Percentiles rank a stretch among this genome's conserved stretches.
These are phyloP conservation scores for Elaeis oleifera DNA, from an alignment of 202 grass and related monocot species.

Conservation along the genomic window DNA sequence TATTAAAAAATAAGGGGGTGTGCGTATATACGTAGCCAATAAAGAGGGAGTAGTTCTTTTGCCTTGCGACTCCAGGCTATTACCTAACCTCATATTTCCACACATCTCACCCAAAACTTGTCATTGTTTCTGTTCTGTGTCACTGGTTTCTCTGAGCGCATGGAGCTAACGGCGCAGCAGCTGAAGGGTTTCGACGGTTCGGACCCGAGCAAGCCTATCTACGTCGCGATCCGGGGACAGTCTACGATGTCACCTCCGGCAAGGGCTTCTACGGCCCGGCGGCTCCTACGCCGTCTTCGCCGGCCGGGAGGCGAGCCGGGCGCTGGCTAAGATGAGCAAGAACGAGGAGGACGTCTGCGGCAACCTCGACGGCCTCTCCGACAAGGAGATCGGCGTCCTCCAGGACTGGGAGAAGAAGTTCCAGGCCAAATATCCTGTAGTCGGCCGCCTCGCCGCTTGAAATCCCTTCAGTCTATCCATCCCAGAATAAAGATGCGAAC, in stretches of 20 bases:
- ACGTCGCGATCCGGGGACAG: conserved; percentile 68
- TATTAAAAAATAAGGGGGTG: no score
- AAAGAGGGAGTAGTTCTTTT: no score
- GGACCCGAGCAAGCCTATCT: conserved; percentile 78
- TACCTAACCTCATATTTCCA: no score
- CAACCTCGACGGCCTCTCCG: conserved; percentile 60
- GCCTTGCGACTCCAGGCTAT: no score
- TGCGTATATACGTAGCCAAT: no score
- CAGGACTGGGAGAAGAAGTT: conserved; percentile 94
- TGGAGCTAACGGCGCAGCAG: conserved; percentile 79
- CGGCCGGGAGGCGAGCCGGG: conserved; percentile 76
- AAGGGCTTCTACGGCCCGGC: conserved; percentile 82
- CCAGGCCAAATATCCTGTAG: conserved; percentile 84
- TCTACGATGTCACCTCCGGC: conserved; percentile 82
- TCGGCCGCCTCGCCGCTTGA: conserved; percentile 39
- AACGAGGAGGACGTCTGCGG: conserved; percentile 49
- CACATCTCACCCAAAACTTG: no score
- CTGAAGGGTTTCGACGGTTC: conserved; percentile 67
- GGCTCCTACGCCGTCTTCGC: conserved; percentile 77
- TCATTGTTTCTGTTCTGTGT: no score
- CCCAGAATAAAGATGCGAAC: no score
- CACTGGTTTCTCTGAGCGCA: background rate
- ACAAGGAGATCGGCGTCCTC: conserved; percentile 78
- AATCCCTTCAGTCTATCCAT: no score
- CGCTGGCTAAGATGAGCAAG: conserved; percentile 93